Conservation (phyloP, 331 rosid genomes). For the Quercus tomentella region DNA sequence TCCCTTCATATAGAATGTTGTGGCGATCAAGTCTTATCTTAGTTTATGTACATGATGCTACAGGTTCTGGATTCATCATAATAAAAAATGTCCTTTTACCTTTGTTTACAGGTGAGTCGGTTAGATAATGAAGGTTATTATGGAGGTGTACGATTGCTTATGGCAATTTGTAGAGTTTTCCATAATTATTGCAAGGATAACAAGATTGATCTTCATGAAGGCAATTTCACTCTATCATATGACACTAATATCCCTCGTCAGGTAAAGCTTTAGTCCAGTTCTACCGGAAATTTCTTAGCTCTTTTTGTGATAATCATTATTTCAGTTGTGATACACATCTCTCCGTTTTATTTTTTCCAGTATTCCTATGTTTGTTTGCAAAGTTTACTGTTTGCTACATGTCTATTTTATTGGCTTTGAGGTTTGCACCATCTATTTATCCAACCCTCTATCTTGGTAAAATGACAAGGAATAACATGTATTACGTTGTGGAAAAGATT, state of each 20-base stretch:
- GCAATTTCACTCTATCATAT: constrained; percentile 79
- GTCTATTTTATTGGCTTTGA: not conserved
- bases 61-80: not conserved
- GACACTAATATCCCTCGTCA: constrained; percentile 89
- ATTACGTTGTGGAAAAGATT: not conserved
- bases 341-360: not conserved
- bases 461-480: not conserved
- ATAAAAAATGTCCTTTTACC: not conserved
- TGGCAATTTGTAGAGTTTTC: constrained; percentile 79
- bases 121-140: constrained; percentile 62
- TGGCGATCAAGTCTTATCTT: not conserved
- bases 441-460: not conserved
- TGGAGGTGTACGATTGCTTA: constrained; percentile 83
- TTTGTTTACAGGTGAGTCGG: constrained; percentile 44
- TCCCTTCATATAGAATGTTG: not conserved
- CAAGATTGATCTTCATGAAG: constrained; percentile 30
- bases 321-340: not conserved
- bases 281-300: not conserved
- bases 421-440: not conserved
- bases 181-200: constrained; percentile 47
- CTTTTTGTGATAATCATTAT: not conserved
- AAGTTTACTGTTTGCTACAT: not conserved
- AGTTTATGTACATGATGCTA: not conserved
- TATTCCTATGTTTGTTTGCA: not conserved
- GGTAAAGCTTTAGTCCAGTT: constrained; percentile 27